phyloP scores from a whole-genome alignment of 805 yeast genomes.

The Babjeviella inositovora region DNA sequence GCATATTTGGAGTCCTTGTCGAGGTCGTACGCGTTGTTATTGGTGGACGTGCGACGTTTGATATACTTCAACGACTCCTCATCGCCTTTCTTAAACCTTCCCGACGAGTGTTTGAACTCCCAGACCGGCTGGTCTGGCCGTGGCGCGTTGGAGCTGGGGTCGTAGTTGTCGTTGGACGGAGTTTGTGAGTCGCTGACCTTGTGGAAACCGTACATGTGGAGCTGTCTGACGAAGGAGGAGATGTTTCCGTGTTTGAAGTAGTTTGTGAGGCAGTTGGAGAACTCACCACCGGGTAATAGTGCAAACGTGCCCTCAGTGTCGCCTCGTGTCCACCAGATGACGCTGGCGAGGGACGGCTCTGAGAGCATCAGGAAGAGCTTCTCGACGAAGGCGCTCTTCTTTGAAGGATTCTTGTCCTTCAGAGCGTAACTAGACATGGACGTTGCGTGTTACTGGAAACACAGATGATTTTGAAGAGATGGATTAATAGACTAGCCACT shows the following conservation, averaged over 20 bases:
- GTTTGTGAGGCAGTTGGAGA: constrained; percentile 41
- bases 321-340: constrained; percentile 50
- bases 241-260: constrained; percentile 92
- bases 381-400: constrained; percentile 48
- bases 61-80: constrained; percentile 24
- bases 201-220: constrained; percentile 95
- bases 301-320: constrained; percentile 40
- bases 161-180: constrained; percentile 2
- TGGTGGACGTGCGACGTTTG: constrained; percentile 28
- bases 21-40: constrained; percentile 3
- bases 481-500: no score
- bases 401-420: no score
- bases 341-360: constrained; percentile 30
- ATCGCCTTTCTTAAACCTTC: constrained; percentile 31
- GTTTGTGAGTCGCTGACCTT: constrained; percentile 37
- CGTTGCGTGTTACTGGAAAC: no score
- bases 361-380: constrained; percentile 48
- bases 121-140: constrained; percentile 18
- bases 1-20: constrained; percentile 2
- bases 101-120: constrained; percentile 40
- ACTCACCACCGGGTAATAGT: constrained; percentile 46
- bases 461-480: no score
- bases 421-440: no score
- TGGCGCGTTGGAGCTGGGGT: constrained; percentile 5
- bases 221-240: constrained; percentile 82